phyloP scores from a whole-genome alignment of 2,329 filamentous ascomycete genomes.

The Thelonectria olida region DNA sequence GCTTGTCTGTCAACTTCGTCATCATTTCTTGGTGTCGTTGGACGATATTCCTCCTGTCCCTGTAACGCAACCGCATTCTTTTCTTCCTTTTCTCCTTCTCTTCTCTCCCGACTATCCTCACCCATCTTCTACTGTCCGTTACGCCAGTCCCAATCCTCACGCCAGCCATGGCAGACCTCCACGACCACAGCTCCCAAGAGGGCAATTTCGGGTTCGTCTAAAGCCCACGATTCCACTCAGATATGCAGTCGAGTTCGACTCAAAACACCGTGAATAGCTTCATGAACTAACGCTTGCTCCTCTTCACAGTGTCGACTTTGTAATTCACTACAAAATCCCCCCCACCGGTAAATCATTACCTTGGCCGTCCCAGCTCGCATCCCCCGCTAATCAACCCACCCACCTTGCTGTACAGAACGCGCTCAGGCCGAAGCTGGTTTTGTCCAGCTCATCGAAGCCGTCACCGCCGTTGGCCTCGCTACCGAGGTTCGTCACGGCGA shows the following conservation, averaged over 20 bases:
- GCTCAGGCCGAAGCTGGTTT: constrained; percentile 78
- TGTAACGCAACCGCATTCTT: too few species aligned
- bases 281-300: constrained; percentile 19
- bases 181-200: constrained; percentile 39
- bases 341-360: constrained; percentile 63
- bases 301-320: constrained; percentile 79
- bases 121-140: neutral
- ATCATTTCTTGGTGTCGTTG: too few species aligned
- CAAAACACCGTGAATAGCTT: neutral
- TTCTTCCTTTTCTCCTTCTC: neutral
- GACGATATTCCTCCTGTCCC: too few species aligned
- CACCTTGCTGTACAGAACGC: constrained; percentile 62
- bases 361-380: neutral
- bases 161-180: constrained; percentile 45
- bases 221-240: neutral
- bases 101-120: neutral
- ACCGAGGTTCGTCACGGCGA: constrained; percentile 88
- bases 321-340: constrained; percentile 80
- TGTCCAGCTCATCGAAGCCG: constrained; percentile 77
- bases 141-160: neutral
- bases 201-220: constrained; percentile 54
- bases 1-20: too few species aligned
- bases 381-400: constrained; percentile 13
- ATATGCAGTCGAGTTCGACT: too few species aligned
- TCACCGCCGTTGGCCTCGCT: constrained; percentile 82